Conservation (phyloP, 1,284 basidiomycete species). For the Ganoderma leucocontextum region DNA sequence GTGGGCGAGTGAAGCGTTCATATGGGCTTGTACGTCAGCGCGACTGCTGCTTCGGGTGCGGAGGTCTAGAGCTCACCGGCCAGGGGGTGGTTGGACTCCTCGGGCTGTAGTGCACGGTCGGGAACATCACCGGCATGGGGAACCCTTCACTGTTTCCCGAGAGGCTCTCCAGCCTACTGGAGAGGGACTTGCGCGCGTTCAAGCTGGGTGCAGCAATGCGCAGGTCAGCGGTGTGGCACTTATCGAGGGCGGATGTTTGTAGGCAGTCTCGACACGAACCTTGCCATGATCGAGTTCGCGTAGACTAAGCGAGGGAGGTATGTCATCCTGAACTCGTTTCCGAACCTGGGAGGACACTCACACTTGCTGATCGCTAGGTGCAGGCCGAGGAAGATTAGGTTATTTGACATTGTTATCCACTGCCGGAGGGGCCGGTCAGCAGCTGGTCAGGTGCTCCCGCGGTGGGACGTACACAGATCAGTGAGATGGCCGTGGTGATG, state of each 20-base stretch:
- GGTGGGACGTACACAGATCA: conserved; percentile 24
- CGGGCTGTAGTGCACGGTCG: conserved; percentile 12
- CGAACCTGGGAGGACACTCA: conserved; percentile 7
- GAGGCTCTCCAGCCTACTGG: conserved; percentile 14
- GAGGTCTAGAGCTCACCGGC: conserved; percentile 19
- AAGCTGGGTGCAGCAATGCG: conserved; percentile 4
- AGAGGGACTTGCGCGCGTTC: conserved; percentile 23
- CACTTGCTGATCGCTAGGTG: conserved; percentile 28
- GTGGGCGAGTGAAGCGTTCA: background rate
- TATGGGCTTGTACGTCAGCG: conserved; percentile 11
- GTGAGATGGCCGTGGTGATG: conserved; percentile 21
- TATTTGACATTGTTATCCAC: conserved; percentile 25
- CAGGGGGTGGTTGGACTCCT: conserved; percentile 11
- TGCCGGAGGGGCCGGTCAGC: conserved; percentile 11
- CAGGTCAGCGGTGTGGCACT: background rate
- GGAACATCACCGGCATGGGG: conserved; percentile 19
- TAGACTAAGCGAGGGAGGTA: conserved; percentile 20
- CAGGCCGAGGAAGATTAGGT: conserved; percentile 25
- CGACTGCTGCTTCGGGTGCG: conserved; percentile 7
- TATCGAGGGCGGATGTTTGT: background rate
- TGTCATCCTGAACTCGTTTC: conserved; percentile 2
- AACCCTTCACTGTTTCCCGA: conserved; percentile 13
- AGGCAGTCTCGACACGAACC: conserved; percentile 2
- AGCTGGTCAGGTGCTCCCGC: too few species aligned
- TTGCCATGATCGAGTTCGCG: conserved; percentile 29